Conservation (phyloP, 1,139 yeast species). For the Saccharomyces hybrid region DNA sequence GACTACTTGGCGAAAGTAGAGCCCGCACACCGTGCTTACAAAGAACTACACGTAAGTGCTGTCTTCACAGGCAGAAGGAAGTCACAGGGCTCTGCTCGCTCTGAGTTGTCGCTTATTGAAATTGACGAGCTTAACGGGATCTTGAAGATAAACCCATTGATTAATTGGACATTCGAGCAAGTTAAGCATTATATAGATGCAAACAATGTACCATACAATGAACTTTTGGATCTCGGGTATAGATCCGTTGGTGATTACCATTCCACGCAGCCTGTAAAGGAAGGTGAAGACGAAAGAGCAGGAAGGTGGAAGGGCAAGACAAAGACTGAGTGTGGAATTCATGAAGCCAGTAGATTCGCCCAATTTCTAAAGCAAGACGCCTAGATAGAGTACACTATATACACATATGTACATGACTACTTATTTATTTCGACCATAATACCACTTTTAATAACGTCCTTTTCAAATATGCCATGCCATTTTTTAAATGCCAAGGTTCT, state of each 20-base stretch:
- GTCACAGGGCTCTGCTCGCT: conserved; percentile 83
- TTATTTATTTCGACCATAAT: not conserved
- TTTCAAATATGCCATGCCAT: not conserved
- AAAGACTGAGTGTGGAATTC: conserved; percentile 95
- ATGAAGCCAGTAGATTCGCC: conserved; percentile 66
- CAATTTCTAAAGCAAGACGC: conserved; percentile 38
- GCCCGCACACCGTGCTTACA: conserved; percentile 81
- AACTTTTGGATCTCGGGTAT: conserved; percentile 75
- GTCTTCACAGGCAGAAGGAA: conserved; percentile 89
- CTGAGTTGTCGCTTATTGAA: conserved; percentile 68
- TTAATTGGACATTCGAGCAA: conserved; percentile 70
- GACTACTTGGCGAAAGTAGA: conserved; percentile 89
- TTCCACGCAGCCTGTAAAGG: conserved; percentile 81
- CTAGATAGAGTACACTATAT: not conserved
- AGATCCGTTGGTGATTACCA: conserved; percentile 95
- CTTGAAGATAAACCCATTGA: conserved; percentile 82
- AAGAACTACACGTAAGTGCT: conserved; percentile 61
- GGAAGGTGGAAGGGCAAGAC: conserved; percentile 94
- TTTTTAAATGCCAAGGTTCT: too few relatives aligned
- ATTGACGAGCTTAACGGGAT: conserved; percentile 60
- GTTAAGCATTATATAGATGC: conserved; percentile 64
- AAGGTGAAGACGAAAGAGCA: conserved; percentile 89
- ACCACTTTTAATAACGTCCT: not conserved
- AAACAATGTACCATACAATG: conserved; percentile 77
- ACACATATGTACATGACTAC: not conserved